Base-by-base conservation (phyloP, 306 rosid species). In the Adenanthera pavonina region DNA sequence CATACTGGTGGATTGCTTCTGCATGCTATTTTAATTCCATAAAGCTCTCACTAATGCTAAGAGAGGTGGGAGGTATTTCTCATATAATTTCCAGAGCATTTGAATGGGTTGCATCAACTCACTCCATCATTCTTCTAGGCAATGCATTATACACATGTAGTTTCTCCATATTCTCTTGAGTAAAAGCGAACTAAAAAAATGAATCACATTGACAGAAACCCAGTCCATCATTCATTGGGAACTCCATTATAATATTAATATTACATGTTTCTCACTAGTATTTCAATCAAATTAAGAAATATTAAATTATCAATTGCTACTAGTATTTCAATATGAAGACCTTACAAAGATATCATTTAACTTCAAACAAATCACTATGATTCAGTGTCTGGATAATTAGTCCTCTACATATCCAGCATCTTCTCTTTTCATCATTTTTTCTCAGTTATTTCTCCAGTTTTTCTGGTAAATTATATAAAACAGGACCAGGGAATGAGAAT, bases 381-480 rank as follows among this genome's bases (percentile, higher is more conserved):
- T 19, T 69, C 8, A 69, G 19, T 25, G 56, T 69, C 73, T 14
- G 17, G 7, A 14, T n/a, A n/a, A 43, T 33, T 25, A 48, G 76
- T 33, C 60, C 61, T 30, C 43, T 71, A 48, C 56, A 14, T 33
- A 2, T 49, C 19, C 12, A 72, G 49, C 25, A 25, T 12, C 75
- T 47, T 6, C 36, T 36, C 72, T 3, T 67, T 41, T 41, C 0
- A 17, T 12, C 3, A 0, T 8, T 53, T 12, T 14, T 54, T 20
- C 74, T 52, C 17, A 0, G 34, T 60, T 2, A 62, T 44, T 44
- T 48, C 62, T 73, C 47, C 14, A 66, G 64, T 14, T 73, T 43
- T 61, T 68, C 43, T 62, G 10, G 77, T 60, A 57, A 78, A 59
- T 35, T 41, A 49, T 49, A 41, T 13, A 76, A 53, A 67, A 82